These are phyloP conservation scores for Hyphodiscus sp. DNA, from an alignment of 2,329 filamentous ascomycete genomes.

Conservation along the genomic window DNA sequence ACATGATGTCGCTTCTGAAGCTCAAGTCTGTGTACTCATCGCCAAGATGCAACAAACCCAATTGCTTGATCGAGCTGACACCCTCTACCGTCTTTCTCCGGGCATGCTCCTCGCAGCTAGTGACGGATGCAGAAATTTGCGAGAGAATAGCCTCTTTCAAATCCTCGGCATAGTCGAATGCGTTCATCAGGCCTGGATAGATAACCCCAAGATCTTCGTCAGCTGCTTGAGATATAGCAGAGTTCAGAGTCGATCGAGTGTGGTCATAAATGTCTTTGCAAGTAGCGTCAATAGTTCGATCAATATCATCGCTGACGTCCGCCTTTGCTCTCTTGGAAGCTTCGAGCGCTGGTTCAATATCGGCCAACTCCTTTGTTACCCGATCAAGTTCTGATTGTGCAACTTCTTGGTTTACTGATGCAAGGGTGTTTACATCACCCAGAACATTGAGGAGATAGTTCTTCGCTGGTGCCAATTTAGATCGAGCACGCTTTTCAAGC, in stretches of 20 bases:
- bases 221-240: constrained; percentile 71
- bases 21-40: constrained; percentile 79
- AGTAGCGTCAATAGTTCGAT: constrained; percentile 75
- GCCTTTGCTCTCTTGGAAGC: constrained; percentile 72
- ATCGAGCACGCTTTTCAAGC: constrained; percentile 88
- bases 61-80: constrained; percentile 80
- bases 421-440: constrained; percentile 76
- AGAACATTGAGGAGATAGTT: constrained; percentile 94
- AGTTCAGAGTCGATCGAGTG: constrained; percentile 67
- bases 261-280: constrained; percentile 81
- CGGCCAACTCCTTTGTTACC: constrained; percentile 70
- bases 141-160: constrained; percentile 88
- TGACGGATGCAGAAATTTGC: constrained; percentile 74
- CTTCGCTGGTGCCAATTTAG: constrained; percentile 90
- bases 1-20: constrained; percentile 93
- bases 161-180: constrained; percentile 89
- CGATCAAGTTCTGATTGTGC: constrained; percentile 79
- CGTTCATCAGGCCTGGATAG: constrained; percentile 79
- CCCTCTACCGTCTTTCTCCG: constrained; percentile 69
- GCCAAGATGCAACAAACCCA: constrained; percentile 83
- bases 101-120: constrained; percentile 78
- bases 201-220: constrained; percentile 72
- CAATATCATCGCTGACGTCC: constrained; percentile 75
- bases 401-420: constrained; percentile 80
- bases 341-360: constrained; percentile 81